Evolutionary conservation across 768 basidiomycete genomes (phyloP).

Genomic region (Mycena vulgaris): DNA sequence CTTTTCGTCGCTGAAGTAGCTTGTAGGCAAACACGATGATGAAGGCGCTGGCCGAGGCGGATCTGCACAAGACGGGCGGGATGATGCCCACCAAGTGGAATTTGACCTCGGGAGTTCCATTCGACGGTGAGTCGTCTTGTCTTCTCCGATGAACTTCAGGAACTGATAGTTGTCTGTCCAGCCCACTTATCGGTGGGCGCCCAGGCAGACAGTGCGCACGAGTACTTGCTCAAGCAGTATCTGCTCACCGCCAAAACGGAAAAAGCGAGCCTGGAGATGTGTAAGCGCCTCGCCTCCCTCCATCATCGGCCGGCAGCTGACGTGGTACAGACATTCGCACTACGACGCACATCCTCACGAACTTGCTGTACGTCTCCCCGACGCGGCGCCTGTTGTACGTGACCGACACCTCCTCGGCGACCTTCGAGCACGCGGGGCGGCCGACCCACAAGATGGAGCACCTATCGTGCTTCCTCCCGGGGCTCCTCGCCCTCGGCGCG

Average conservation of each 20-base stretch:
- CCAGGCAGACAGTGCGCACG: conserved; percentile 81
- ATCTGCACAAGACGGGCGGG: conserved; percentile 65
- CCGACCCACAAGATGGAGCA: conserved; percentile 77
- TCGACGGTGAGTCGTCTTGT: conserved; percentile 57
- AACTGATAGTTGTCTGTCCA: conserved; percentile 32
- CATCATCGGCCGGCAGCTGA: conserved; percentile 8
- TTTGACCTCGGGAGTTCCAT: conserved; percentile 60
- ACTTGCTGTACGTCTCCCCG: conserved; percentile 78
- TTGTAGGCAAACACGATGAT: conserved; percentile 66
- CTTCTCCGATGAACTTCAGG: conserved; percentile 5
- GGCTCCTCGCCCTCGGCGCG: conserved; percentile 80
- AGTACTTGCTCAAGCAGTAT: conserved; percentile 84
- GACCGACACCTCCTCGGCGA: conserved; percentile 62
- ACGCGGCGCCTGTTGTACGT: conserved; percentile 78
- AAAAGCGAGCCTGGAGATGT: conserved; percentile 73
- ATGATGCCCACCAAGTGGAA: conserved; percentile 79
- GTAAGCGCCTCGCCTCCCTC: conserved; percentile 57
- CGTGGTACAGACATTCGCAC: conserved; percentile 67
- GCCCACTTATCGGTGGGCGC: conserved; percentile 74
- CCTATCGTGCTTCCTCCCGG: conserved; percentile 84
- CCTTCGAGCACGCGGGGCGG: conserved; percentile 45
- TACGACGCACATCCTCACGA: conserved; percentile 73
- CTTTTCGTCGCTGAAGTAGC: neutral
- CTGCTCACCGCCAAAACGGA: conserved; percentile 77
- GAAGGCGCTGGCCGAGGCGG: conserved; percentile 60